Conservation (phyloP, 2,329 filamentous ascomycete species). For the Geosmithia putterillii region DNA sequence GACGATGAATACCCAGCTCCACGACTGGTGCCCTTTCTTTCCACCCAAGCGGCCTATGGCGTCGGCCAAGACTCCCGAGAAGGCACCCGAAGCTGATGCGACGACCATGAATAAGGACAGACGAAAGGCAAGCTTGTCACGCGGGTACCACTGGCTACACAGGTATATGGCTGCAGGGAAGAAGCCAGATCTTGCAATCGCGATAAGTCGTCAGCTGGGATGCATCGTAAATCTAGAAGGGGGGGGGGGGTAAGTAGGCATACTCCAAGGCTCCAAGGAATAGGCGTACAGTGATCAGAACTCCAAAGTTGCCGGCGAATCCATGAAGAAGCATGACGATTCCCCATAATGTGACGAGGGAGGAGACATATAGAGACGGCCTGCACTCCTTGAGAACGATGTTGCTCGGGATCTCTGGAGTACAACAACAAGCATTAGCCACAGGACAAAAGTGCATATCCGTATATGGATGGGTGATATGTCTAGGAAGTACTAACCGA, state of each 20-base stretch:
- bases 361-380: conserved; percentile 20
- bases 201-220: conserved; percentile 5
- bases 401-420: conserved; percentile 28
- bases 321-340: conserved; percentile 29
- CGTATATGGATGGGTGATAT: background rate
- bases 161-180: conserved; percentile 16
- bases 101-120: conserved; percentile 22
- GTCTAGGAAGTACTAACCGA: background rate
- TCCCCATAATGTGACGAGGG: conserved; percentile 26
- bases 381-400: conserved; percentile 20
- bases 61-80: conserved; percentile 30
- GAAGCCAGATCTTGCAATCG: conserved; percentile 12
- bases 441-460: background rate
- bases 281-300: conserved; percentile 30
- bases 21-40: conserved; percentile 24
- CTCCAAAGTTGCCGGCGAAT: conserved; percentile 30
- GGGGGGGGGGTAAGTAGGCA: background rate
- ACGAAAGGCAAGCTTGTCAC: conserved; percentile 13
- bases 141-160: conserved; percentile 17
- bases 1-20: conserved; percentile 41
- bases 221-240: background rate
- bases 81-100: conserved; percentile 24
- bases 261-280: conserved; percentile 36
- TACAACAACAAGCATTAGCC: background rate
- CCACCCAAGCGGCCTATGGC: conserved; percentile 33